phyloP scores from a whole-genome alignment of 2,329 filamentous ascomycete species.

The Pseudogymnoascus sp. region DNA sequence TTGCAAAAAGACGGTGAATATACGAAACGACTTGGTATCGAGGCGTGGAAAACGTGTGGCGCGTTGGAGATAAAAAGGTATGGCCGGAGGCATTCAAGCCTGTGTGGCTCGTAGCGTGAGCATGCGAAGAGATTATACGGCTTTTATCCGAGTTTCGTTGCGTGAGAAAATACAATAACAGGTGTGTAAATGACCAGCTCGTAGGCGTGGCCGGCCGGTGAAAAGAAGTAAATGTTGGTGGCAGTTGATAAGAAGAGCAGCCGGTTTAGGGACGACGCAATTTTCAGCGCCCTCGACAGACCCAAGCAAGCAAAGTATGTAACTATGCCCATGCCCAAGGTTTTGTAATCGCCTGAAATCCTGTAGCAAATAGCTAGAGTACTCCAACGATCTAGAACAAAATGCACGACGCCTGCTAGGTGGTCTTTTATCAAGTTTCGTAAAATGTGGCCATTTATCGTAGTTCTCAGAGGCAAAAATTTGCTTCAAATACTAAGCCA shows the following conservation, averaged over 20 bases:
- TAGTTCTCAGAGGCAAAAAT: background rate
- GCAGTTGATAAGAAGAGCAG: background rate
- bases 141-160: conserved; percentile 10
- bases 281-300: conserved; percentile 3
- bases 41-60: conserved; percentile 9
- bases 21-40: conserved; percentile 10
- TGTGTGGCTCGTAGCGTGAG: background rate
- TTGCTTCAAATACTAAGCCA: conserved; percentile 1
- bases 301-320: conserved; percentile 5
- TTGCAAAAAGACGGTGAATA: conserved; percentile 11
- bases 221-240: background rate
- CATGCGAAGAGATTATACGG: background rate
- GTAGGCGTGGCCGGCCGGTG: background rate
- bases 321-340: conserved; percentile 1
- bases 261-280: background rate
- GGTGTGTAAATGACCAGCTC: conserved; percentile 10
- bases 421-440: conserved; percentile 10
- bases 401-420: conserved; percentile 5
- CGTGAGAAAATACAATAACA: conserved; percentile 6
- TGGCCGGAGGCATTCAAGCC: background rate
- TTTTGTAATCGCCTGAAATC: background rate
- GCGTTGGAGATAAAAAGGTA: conserved; percentile 7
- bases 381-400: conserved; percentile 8
- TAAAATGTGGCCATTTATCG: conserved; percentile 11
- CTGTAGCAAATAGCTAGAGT: background rate